phyloP scores from a whole-genome alignment of 768 basidiomycete genomes.

The Termitomyces sp. region DNA sequence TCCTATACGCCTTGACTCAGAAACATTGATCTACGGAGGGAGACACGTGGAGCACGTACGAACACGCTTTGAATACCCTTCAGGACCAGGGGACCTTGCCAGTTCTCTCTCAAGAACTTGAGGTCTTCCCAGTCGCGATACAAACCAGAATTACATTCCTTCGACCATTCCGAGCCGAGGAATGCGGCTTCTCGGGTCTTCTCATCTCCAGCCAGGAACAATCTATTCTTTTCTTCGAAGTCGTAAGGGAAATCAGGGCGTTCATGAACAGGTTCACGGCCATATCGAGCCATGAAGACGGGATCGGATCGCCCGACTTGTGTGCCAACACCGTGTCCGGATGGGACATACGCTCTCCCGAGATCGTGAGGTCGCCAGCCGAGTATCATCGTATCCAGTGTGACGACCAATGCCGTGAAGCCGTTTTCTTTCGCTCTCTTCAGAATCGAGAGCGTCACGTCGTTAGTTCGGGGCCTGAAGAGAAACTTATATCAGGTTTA shows the following conservation, averaged over 20 bases:
- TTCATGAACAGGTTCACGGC: conserved; percentile 41
- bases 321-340: conserved; percentile 58
- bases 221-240: conserved; percentile 39
- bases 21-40: background rate
- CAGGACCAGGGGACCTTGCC: conserved; percentile 74
- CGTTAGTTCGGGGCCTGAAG: conserved; percentile 57
- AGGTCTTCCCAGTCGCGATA: conserved; percentile 73
- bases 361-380: conserved; percentile 82
- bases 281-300: conserved; percentile 64
- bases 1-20: conserved; percentile 35
- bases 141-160: conserved; percentile 57
- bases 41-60: conserved; percentile 29
- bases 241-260: conserved; percentile 59
- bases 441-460: conserved; percentile 62
- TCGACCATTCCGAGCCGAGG: conserved; percentile 62
- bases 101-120: conserved; percentile 62
- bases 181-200: conserved; percentile 32
- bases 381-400: conserved; percentile 68
- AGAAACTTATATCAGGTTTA: background rate
- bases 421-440: conserved; percentile 62
- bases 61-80: conserved; percentile 73
- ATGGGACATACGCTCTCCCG: conserved; percentile 60
- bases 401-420: conserved; percentile 72
- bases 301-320: conserved; percentile 75
- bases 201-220: conserved; percentile 43